Conservation (phyloP, 1,284 basidiomycete species). For the Meripilus lineatus region DNA sequence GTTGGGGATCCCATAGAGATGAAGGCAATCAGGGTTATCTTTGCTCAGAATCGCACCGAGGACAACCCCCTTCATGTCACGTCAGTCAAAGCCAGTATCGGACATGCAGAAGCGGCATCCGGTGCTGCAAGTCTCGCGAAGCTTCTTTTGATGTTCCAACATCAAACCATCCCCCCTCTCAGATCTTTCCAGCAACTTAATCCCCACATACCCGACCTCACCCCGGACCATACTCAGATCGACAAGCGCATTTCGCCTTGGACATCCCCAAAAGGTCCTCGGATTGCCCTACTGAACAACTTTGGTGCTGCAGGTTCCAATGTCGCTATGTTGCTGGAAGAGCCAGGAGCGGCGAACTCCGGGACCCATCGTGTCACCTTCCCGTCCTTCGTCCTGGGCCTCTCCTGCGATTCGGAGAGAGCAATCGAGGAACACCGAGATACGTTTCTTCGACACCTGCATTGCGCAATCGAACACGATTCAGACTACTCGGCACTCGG, state of each 20-base stretch:
- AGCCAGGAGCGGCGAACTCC: slow-evolving; percentile 21
- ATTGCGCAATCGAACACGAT: no score
- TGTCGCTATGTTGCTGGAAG: slow-evolving; percentile 55
- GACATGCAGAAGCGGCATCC: slow-evolving; percentile 71
- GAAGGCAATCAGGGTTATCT: slow-evolving; percentile 54
- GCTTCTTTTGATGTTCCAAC: slow-evolving; percentile 60
- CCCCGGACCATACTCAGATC: slow-evolving; percentile 47
- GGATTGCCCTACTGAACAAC: slow-evolving; percentile 63
- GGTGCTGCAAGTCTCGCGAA: slow-evolving; percentile 69
- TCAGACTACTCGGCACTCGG: slow-evolving; percentile 28
- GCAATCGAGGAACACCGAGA: slow-evolving; percentile 43
- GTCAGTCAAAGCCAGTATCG: slow-evolving; percentile 68
- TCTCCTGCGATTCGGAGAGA: slow-evolving; percentile 51
- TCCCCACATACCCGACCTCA: slow-evolving; percentile 46
- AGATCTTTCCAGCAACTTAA: slow-evolving; percentile 56
- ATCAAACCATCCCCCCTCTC: slow-evolving; percentile 50
- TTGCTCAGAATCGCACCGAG: slow-evolving; percentile 35
- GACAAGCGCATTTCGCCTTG: slow-evolving; percentile 38
- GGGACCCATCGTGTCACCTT: background rate
- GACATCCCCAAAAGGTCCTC: slow-evolving; percentile 30
- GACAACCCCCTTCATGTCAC: slow-evolving; percentile 58
- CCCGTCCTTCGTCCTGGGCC: slow-evolving; percentile 39
- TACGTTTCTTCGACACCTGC: background rate
- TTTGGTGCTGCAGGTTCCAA: slow-evolving; percentile 75
- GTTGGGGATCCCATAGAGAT: slow-evolving; percentile 66